These are phyloP conservation scores for Alternaria sp. DNA, from an alignment of 2,329 filamentous ascomycete genomes.

Conservation along the genomic window DNA sequence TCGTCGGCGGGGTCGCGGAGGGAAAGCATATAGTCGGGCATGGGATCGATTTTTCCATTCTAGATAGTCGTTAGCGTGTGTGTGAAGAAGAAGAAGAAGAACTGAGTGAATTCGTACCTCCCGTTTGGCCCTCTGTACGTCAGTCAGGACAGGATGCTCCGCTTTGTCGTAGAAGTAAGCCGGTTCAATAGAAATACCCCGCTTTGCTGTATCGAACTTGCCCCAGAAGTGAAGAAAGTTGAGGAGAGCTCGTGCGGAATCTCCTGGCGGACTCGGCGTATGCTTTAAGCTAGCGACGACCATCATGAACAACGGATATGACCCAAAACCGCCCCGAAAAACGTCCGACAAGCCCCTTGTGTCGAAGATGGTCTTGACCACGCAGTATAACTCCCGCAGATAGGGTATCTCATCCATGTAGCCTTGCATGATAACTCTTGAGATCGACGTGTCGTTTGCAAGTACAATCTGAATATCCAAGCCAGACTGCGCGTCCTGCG, in stretches of 20 bases:
- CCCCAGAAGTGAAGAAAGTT: conserved; percentile 61
- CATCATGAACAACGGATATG: conserved; percentile 66
- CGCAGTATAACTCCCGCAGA: conserved; percentile 59
- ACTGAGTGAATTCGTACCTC: conserved; percentile 24
- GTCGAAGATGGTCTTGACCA: conserved; percentile 61
- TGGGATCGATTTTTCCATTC: conserved; percentile 21
- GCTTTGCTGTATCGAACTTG: conserved; percentile 54
- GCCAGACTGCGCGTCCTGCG: conserved; percentile 58
- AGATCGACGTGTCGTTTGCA: conserved; percentile 51
- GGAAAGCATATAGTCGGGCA: conserved; percentile 54
- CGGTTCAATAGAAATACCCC: conserved; percentile 61
- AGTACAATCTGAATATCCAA: conserved; percentile 63
- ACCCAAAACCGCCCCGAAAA: conserved; percentile 59
- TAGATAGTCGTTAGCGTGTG: conserved; percentile 20
- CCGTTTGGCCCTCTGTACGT: conserved; percentile 22
- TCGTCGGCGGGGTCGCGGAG: conserved; percentile 68
- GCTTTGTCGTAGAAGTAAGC: conserved; percentile 54
- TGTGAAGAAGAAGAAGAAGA: not conserved
- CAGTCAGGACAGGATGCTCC: conserved; percentile 28
- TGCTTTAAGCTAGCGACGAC: conserved; percentile 63
- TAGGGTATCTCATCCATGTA: conserved; percentile 61
- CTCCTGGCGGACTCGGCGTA: conserved; percentile 42
- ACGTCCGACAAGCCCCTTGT: conserved; percentile 60
- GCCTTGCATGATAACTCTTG: conserved; percentile 54
- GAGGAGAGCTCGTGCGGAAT: conserved; percentile 56